Conservation (phyloP, 768 basidiomycete genomes). For the Lepiota venenata region DNA sequence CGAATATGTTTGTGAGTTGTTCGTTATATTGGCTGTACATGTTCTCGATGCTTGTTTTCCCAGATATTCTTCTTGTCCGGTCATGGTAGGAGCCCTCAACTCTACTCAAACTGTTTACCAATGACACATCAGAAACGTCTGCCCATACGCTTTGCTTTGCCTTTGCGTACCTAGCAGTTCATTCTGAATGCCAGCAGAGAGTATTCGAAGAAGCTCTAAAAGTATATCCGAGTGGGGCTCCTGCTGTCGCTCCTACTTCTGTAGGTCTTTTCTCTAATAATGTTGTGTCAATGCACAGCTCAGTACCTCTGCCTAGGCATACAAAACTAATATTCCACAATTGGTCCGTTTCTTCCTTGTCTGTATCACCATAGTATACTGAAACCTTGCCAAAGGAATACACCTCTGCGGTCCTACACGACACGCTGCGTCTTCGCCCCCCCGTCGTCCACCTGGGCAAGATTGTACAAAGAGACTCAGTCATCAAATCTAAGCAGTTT, state of each 20-base stretch:
- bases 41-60: neutral
- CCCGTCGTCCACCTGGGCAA: conserved; percentile 32
- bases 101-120: neutral
- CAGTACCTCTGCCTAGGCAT: neutral
- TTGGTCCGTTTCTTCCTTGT: neutral
- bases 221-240: conserved; percentile 36
- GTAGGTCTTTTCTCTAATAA: conserved; percentile 20
- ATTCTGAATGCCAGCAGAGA: conserved; percentile 46
- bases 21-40: neutral
- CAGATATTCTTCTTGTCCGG: conserved; percentile 49
- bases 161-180: conserved; percentile 41
- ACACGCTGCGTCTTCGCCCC: conserved; percentile 43
- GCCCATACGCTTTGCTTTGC: conserved; percentile 43
- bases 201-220: conserved; percentile 36
- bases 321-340: conserved; percentile 6
- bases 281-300: neutral
- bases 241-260: conserved; percentile 20
- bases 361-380: neutral
- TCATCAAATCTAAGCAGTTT: conserved; percentile 32
- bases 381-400: conserved; percentile 33
- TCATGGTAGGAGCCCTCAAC: conserved; percentile 30
- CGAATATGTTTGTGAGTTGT: conserved; percentile 42
- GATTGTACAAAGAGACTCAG: conserved; percentile 29
- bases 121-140: conserved; percentile 36
- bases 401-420: conserved; percentile 38